Base-by-base conservation (phyloP, 2,329 filamentous ascomycete genomes). In the Hypoxylon sp. region DNA sequence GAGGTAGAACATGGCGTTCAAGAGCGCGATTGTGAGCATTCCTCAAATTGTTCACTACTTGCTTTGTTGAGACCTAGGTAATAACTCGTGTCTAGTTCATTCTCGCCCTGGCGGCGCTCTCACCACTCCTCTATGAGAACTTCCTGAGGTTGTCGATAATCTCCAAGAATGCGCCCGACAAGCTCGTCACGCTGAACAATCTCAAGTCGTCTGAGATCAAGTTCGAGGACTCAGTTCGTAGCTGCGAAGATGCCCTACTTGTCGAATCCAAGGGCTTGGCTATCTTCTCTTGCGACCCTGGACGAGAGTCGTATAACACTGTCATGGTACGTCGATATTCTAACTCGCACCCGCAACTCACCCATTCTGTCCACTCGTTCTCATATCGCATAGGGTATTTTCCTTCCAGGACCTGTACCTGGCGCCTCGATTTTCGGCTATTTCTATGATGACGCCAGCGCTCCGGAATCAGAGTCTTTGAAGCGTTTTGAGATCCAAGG, bases 171-270 rank as follows among this genome's bases (percentile, higher is more conserved):
- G 57, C 71, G 0, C 78, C 78, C 0, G 60, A 45, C 0, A 70
- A 71, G 28, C 48, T 80, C 20, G 22, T 50, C 1, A 63, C 52
- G 2, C 49, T 76, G 8, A 75, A 77, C 24, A 70, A 73, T 1
- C 71, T 75, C n/a, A 63, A 67, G 1, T 56, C 52, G 1, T 49
- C 64, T 18, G 70, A 71, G 42, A 32, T 81, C 69, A 78, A 77
- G 44, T 81, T 80, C 44, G 53, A 69, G 0, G 76, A 80, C 44
- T 65, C 58, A 4, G 54, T 80, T 44, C 73, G 78, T 20, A 79
- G 69, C 54, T 81, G 79, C 24, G 79, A 81, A 54, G 79, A 81
- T 70, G 74, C 64, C 0, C 45, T 80, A 6, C 72, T 80, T 11
- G 52, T 80, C 0, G 75, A 80, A 57, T 70, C 71, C 3, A 59